Conservation (phyloP, 768 basidiomycete genomes). For the Kwoniella europaea region DNA sequence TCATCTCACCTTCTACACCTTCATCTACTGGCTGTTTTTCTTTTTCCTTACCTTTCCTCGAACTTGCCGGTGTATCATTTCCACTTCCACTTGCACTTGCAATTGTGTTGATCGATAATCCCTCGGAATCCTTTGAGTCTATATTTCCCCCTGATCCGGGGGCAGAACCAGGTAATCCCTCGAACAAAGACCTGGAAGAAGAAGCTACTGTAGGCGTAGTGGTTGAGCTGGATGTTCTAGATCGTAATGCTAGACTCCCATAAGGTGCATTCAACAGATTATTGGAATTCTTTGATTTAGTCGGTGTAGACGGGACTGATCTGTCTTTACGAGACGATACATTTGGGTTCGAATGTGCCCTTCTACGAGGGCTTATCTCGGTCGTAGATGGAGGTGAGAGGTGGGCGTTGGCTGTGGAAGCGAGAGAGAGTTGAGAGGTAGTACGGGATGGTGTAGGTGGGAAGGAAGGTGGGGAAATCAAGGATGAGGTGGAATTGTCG, state of each 20-base stretch:
- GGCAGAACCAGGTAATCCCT: not conserved
- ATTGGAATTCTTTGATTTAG: not conserved
- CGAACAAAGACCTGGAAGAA: slow-evolving; percentile 7
- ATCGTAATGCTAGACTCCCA: not conserved
- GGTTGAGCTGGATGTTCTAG: not conserved
- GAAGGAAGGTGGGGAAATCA: slow-evolving; percentile 14
- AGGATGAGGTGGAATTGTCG: not conserved
- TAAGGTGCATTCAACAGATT: not conserved
- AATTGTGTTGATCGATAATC: not conserved
- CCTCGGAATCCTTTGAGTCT: not conserved
- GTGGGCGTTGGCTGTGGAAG: slow-evolving; percentile 35
- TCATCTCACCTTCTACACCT: slow-evolving; percentile 27
- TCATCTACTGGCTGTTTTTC: not conserved
- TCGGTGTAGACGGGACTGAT: not conserved
- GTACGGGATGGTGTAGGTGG: slow-evolving; percentile 36
- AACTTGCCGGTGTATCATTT: not conserved
- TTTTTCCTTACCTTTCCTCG: slow-evolving; percentile 41
- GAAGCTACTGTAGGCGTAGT: not conserved
- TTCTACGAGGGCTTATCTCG: not conserved
- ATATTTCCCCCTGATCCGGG: no score
- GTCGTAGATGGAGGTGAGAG: not conserved
- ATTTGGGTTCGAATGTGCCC: slow-evolving; percentile 3
- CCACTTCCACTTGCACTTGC: not conserved
- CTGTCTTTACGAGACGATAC: not conserved
- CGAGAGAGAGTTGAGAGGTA: slow-evolving; percentile 36